A percentile compares a stretch with the other conserved stretches of the same genome.
Conservation (phyloP, 2,329 filamentous ascomycete species). For the Cladosporium sp. region DNA sequence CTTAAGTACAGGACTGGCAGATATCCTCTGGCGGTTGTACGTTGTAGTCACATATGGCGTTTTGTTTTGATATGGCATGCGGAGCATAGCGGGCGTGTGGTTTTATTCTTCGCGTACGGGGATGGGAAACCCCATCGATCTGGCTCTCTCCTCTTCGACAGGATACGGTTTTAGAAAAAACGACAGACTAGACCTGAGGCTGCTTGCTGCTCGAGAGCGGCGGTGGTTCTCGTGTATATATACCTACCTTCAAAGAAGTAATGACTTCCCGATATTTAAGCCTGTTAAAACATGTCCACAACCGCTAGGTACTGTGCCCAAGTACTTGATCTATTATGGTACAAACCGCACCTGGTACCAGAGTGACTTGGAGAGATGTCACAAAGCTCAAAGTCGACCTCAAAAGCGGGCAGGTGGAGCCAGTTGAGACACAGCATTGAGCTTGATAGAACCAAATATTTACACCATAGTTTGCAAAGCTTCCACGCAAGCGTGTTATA, state of each 20-base stretch:
- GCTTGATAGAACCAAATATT: neutral
- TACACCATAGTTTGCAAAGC: neutral
- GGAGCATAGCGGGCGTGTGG: constrained; percentile 12
- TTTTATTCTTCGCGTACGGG: constrained; percentile 10
- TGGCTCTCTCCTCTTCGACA: constrained; percentile 9
- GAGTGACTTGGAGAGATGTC: neutral
- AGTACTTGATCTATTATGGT: too few species aligned
- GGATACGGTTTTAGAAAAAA: constrained; percentile 7
- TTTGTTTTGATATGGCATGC: constrained; percentile 13
- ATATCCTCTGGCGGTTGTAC: neutral
- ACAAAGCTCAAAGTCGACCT: neutral
- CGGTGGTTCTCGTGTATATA: constrained; percentile 11
- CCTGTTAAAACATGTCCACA: too few species aligned
- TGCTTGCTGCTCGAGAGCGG: neutral
- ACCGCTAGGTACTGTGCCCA: too few species aligned
- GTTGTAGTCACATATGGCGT: constrained; percentile 1
- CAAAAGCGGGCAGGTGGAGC: neutral
- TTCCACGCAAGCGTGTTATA: neutral
- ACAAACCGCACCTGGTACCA: too few species aligned
- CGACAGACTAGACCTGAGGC: constrained; percentile 10
- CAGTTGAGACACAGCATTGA: neutral
- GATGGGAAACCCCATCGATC: constrained; percentile 4
- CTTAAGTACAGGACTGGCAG: neutral
- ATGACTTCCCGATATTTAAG: neutral
- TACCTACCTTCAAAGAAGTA: constrained; percentile 7